These are phyloP conservation scores for Termitomyces sp. DNA, from an alignment of 768 basidiomycete species.

Conservation along the genomic window DNA sequence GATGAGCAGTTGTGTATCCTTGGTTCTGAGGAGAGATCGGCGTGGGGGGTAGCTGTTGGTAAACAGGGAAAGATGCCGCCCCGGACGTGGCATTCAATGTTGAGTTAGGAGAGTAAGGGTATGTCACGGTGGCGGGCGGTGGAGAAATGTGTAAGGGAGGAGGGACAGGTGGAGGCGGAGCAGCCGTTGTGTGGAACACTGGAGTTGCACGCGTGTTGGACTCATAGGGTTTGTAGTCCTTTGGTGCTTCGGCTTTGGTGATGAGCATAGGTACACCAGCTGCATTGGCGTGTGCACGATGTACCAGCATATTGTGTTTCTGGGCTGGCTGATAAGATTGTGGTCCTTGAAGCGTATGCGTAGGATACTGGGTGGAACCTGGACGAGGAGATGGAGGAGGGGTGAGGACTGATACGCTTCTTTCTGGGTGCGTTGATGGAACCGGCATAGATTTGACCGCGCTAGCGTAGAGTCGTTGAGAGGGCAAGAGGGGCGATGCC, in stretches of 20 bases:
- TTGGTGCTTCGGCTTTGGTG: background rate
- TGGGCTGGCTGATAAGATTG: conserved; percentile 9
- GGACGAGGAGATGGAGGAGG: background rate
- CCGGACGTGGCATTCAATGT: background rate
- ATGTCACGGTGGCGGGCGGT: background rate
- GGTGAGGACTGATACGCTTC: background rate
- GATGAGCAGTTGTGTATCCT: background rate
- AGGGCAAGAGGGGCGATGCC: conserved; percentile 3
- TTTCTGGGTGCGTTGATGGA: background rate
- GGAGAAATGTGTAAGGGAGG: background rate
- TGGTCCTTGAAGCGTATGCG: background rate
- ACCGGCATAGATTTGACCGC: background rate
- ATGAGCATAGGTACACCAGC: background rate
- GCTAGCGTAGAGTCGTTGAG: conserved; percentile 16
- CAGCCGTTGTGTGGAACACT: background rate
- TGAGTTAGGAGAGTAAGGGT: background rate
- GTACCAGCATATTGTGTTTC: background rate
- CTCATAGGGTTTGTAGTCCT: background rate
- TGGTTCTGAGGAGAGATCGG: background rate
- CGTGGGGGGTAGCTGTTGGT: background rate
- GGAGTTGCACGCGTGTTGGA: background rate
- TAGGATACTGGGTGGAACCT: background rate
- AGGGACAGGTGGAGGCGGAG: background rate
- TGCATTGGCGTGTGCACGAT: conserved; percentile 8
- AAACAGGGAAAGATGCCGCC: background rate